Evolutionary conservation across 768 basidiomycete genomes (phyloP).

Genomic region (Lentinula aciculospora): DNA sequence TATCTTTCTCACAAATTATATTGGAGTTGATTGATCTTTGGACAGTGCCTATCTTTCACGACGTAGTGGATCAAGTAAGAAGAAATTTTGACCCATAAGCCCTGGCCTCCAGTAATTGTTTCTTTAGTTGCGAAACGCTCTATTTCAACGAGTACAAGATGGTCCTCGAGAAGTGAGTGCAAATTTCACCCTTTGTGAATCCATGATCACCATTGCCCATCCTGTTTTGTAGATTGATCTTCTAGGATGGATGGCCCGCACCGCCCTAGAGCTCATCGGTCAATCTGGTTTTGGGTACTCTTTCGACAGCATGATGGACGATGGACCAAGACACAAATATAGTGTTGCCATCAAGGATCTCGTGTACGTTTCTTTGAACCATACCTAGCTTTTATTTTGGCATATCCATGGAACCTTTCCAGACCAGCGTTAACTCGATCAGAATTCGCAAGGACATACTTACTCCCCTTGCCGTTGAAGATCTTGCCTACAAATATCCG

Average conservation of each 20-base stretch:
- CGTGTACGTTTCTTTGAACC: slow-evolving; percentile 8
- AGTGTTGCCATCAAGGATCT: slow-evolving; percentile 11
- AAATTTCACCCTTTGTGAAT: slow-evolving; percentile 6
- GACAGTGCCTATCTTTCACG: slow-evolving; percentile 3
- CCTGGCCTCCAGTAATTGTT: background rate
- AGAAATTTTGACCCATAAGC: background rate
- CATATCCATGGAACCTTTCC: background rate
- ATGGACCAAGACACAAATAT: slow-evolving; percentile 11
- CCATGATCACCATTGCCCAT: background rate
- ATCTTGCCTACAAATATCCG: slow-evolving; percentile 23
- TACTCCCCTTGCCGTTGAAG: slow-evolving; percentile 19
- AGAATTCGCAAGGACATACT: slow-evolving; percentile 7
- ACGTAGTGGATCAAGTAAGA: background rate
- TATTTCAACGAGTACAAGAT: background rate
- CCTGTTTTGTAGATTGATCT: slow-evolving; percentile 18
- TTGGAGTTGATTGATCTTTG: background rate
- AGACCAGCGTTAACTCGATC: background rate
- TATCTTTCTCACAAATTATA: background rate
- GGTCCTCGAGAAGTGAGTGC: slow-evolving; percentile 10
- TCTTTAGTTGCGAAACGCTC: background rate
- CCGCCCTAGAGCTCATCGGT: slow-evolving; percentile 31
- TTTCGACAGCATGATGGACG: slow-evolving; percentile 24
- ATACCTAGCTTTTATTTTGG: background rate
- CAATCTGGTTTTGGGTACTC: slow-evolving; percentile 33
- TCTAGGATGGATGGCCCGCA: slow-evolving; percentile 27